A percentile compares a stretch with the other conserved stretches of the same genome.
Evolutionary conservation across 345 rosid genomes (phyloP).

Genomic region (Eucalyptus lansdowneana): DNA sequence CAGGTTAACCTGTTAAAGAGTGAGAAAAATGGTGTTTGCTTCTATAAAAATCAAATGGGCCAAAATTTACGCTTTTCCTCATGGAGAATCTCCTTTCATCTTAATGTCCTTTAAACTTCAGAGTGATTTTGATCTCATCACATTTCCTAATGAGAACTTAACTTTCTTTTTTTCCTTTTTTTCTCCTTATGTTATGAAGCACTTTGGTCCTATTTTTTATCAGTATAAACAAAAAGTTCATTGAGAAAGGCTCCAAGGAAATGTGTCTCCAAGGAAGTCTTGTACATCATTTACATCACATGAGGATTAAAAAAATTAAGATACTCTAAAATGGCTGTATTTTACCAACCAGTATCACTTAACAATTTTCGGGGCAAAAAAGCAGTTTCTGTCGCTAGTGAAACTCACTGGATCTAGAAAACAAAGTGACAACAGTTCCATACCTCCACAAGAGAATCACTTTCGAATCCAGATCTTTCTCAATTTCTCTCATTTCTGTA

Average conservation of each 20-base stretch:
- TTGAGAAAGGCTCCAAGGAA: neutral
- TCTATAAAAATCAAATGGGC: neutral
- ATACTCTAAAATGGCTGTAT: neutral
- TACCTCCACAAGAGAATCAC: constrained; percentile 98
- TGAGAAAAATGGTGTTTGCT: neutral
- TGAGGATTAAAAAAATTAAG: neutral
- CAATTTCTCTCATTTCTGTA: constrained; percentile 76
- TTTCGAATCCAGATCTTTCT: constrained; percentile 87
- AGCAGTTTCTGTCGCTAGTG: neutral
- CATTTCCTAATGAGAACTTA: neutral
- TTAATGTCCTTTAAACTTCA: neutral
- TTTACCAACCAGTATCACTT: neutral
- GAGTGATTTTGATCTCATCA: neutral
- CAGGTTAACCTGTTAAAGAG: neutral
- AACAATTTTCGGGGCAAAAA: neutral
- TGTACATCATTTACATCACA: neutral
- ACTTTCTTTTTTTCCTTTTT: neutral
- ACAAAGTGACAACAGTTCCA: neutral
- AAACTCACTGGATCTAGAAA: neutral
- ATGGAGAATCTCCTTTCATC: neutral
- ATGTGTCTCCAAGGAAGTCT: neutral
- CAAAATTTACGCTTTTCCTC: neutral
- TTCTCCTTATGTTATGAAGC: neutral
- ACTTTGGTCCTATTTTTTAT: neutral
- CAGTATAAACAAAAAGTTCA: neutral